A percentile compares a stretch with the other conserved stretches of the same genome.
These are phyloP conservation scores for Elsinoe perseae DNA, from an alignment of 2,329 filamentous ascomycete genomes.

Conservation along the genomic window DNA sequence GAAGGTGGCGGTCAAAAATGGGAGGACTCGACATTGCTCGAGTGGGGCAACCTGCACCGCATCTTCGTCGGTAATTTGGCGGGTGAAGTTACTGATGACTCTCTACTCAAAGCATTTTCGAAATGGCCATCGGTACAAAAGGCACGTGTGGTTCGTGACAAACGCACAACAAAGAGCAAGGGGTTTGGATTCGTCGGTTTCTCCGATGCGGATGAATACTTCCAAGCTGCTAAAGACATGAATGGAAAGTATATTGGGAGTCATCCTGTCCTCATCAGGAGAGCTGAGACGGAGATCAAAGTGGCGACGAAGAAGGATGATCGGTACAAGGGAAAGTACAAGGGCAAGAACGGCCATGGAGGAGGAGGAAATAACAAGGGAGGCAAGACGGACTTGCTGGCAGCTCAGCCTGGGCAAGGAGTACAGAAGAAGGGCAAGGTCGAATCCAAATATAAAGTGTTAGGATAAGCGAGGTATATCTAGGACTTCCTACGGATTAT, in stretches of 20 bases:
- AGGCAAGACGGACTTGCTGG: conserved; percentile 33
- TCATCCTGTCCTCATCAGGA: conserved; percentile 70
- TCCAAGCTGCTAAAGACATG: conserved; percentile 95
- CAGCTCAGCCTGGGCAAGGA: conserved; percentile 33
- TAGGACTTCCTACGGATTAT: neutral
- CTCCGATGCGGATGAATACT: conserved; percentile 90
- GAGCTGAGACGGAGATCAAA: conserved; percentile 87
- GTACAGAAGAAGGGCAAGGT: conserved; percentile 36
- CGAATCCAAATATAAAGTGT: conserved; percentile 30
- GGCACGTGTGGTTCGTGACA: conserved; percentile 88
- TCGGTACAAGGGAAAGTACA: conserved; percentile 39
- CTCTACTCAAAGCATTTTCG: conserved; percentile 84
- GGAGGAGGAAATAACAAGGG: conserved; percentile 30
- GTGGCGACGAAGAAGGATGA: conserved; percentile 52
- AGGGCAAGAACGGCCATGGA: conserved; percentile 24
- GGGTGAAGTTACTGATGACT: conserved; percentile 95
- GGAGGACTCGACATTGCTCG: conserved; percentile 79
- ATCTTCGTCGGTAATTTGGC: conserved; percentile 95
- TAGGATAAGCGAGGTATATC: conserved; percentile 25
- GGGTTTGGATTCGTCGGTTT: conserved; percentile 97
- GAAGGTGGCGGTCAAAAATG: conserved; percentile 86
- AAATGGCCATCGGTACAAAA: conserved; percentile 84
- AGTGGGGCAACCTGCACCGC: conserved; percentile 93
- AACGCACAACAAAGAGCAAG: conserved; percentile 91
- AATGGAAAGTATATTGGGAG: conserved; percentile 98